These are phyloP conservation scores for Globisporangium nodosum DNA, from an alignment of 352 stramenopile species.

Conservation along the genomic window DNA sequence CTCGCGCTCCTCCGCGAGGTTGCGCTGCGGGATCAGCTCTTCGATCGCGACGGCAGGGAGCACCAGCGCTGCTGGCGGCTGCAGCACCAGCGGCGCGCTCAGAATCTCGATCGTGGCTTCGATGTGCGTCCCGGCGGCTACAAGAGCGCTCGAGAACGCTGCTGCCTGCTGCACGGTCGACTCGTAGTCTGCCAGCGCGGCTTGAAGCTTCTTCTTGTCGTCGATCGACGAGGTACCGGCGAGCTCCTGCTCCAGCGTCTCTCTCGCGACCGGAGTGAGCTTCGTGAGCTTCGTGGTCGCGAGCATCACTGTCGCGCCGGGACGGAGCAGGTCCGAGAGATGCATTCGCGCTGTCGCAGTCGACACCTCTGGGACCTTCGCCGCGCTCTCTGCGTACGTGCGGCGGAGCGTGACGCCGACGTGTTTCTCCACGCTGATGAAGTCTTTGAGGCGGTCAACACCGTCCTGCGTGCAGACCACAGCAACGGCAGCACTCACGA, in stretches of 20 bases:
- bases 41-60: constrained; percentile 27
- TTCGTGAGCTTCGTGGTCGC: constrained; percentile 12
- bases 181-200: constrained; percentile 61
- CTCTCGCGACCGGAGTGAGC: constrained; percentile 28
- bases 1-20: constrained; percentile 42
- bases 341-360: constrained; percentile 28
- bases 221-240: constrained; percentile 40
- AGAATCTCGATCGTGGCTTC: constrained; percentile 26
- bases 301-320: constrained; percentile 20
- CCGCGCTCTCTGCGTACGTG: constrained; percentile 19
- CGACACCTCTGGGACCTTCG: constrained; percentile 25
- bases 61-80: constrained; percentile 23
- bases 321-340: constrained; percentile 27
- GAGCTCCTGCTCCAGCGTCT: constrained; percentile 56
- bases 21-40: constrained; percentile 45
- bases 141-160: constrained; percentile 21
- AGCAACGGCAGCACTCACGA: constrained; percentile 2
- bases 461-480: constrained; percentile 15
- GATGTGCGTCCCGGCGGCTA: constrained; percentile 22
- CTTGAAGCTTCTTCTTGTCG: constrained; percentile 73
- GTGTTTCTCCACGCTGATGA: constrained; percentile 43
- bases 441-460: constrained; percentile 35
- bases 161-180: constrained; percentile 17
- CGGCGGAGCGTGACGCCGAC: constrained; percentile 28
- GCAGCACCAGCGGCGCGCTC: constrained; percentile 28